Percentiles rank a stretch among this genome's conserved stretches.
phyloP scores from a whole-genome alignment of 768 basidiomycete species.

The Pleurotus tuoliensis region DNA sequence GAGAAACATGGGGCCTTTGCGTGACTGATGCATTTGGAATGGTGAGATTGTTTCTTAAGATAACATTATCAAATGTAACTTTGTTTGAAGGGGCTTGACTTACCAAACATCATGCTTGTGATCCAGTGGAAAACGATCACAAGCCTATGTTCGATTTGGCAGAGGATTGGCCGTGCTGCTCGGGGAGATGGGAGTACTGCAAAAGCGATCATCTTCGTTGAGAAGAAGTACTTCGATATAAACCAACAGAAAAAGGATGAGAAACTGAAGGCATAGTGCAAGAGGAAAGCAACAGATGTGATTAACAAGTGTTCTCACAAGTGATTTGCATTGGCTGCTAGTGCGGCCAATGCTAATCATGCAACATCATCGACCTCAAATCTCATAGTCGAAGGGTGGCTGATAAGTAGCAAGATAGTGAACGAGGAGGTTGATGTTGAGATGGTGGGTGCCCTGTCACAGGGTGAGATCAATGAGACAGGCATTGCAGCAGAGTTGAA shows the following conservation, averaged over 20 bases:
- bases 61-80: too few relatives aligned
- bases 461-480: too few relatives aligned
- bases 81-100: conserved; percentile 33
- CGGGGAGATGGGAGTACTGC: conserved; percentile 10
- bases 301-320: too few relatives aligned
- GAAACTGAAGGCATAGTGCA: too few relatives aligned
- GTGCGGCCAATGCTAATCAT: too few relatives aligned
- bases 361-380: too few relatives aligned
- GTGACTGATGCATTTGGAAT: conserved; percentile 31
- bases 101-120: conserved; percentile 28
- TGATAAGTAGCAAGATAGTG: too few relatives aligned
- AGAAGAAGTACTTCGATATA: conserved; percentile 23
- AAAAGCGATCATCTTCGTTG: conserved; percentile 21
- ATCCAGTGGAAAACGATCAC: conserved; percentile 28
- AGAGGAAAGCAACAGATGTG: too few relatives aligned
- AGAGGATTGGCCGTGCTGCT: conserved; percentile 28
- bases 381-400: too few relatives aligned
- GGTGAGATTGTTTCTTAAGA: conserved; percentile 18
- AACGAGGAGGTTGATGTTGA: too few relatives aligned
- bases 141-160: conserved; percentile 24
- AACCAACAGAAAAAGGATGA: conserved; percentile 12
- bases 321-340: too few relatives aligned
- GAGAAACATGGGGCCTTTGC: conserved; percentile 21
- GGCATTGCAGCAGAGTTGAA: neutral
- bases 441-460: too few relatives aligned